A percentile compares a stretch with the other conserved stretches of the same genome.
These are phyloP conservation scores for Ganoderma sinense DNA, from an alignment of 1,284 basidiomycete species.

Conservation along the genomic window DNA sequence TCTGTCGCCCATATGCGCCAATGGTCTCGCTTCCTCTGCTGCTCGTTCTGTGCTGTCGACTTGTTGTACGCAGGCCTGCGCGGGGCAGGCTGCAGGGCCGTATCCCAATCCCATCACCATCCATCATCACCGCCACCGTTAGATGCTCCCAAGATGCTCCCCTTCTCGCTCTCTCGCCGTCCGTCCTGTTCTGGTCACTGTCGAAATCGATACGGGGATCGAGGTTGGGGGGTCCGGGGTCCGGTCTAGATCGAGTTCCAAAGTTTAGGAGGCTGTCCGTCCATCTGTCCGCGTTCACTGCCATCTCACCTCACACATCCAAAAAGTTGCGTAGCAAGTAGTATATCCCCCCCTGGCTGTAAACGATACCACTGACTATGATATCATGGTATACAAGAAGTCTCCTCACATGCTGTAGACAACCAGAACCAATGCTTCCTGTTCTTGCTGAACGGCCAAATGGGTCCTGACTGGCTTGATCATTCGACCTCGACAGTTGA, in stretches of 20 bases:
- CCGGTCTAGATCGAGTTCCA: neutral
- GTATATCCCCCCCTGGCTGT: conserved; percentile 22
- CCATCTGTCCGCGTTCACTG: neutral
- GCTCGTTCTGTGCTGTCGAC: conserved; percentile 33
- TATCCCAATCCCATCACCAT: conserved; percentile 10
- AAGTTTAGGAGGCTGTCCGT: neutral
- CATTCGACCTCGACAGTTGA: no score
- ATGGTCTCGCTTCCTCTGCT: conserved; percentile 18
- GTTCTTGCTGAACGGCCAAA: neutral
- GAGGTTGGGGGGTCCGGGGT: neutral
- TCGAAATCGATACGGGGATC: neutral
- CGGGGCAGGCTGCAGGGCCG: conserved; percentile 15
- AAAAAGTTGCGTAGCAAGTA: conserved; percentile 31
- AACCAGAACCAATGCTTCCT: neutral
- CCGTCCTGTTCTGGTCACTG: conserved; percentile 1
- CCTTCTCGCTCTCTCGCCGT: conserved; percentile 4
- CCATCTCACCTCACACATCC: neutral
- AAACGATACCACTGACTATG: conserved; percentile 34
- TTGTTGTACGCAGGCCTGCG: conserved; percentile 30
- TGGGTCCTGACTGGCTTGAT: neutral
- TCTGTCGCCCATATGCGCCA: conserved; percentile 4
- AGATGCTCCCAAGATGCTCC: conserved; percentile 11
- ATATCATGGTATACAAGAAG: conserved; percentile 30
- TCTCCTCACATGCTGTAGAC: conserved; percentile 22
- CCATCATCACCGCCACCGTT: conserved; percentile 5